These are phyloP conservation scores for Paramecium primaurelia DNA, from an alignment of 73 alveolate species.

Conservation along the genomic window DNA sequence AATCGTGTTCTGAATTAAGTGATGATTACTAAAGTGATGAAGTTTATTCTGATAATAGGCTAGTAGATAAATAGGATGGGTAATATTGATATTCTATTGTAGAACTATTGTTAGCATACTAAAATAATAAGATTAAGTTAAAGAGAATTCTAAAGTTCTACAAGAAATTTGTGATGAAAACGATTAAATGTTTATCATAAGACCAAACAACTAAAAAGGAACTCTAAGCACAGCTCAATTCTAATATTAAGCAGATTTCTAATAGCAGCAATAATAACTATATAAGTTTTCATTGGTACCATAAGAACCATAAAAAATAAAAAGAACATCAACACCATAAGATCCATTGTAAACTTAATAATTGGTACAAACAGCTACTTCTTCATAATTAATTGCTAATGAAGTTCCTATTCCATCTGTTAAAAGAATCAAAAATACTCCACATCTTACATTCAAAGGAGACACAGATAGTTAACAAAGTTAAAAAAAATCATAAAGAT, in stretches of 20 bases:
- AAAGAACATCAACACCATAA: background rate
- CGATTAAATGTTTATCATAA: constrained; percentile 9
- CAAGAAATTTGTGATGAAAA: background rate
- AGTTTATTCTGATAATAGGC: background rate
- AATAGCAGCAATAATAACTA: background rate
- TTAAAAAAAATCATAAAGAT: background rate
- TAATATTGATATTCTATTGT: background rate
- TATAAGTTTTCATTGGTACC: constrained; percentile 13
- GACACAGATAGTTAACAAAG: background rate
- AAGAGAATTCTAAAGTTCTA: background rate
- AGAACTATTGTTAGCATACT: background rate
- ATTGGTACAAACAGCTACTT: background rate
- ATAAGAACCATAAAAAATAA: background rate
- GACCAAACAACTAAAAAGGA: constrained; percentile 7
- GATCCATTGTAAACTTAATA: background rate
- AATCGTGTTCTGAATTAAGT: background rate
- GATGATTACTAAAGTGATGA: background rate
- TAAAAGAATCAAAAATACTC: background rate
- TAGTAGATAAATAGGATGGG: constrained; percentile 3
- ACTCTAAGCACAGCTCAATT: constrained; percentile 37
- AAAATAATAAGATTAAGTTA: background rate
- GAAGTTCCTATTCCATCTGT: constrained; percentile 28
- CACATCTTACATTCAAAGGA: background rate
- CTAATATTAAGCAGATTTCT: background rate
- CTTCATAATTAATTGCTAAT: constrained; percentile 25